Evolutionary conservation across 1,139 yeast species (phyloP).

Genomic region (Trichomonascaceae sp.): DNA sequence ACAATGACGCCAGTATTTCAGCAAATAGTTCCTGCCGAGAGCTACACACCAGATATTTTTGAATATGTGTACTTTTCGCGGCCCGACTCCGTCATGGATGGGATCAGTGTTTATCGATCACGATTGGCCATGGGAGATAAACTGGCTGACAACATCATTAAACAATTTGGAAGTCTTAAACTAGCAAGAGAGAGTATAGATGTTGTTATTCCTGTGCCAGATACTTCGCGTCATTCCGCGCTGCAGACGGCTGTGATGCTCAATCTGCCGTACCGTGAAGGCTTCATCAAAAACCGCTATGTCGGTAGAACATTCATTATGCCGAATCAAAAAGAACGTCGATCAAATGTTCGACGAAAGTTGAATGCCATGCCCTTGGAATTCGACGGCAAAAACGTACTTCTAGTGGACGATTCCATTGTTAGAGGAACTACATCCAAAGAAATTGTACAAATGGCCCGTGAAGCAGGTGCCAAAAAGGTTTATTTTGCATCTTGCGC

Average conservation of each 20-base stretch:
- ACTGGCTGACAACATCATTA: constrained; percentile 65
- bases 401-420: constrained; percentile 92
- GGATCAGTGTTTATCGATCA: constrained; percentile 87
- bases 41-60: constrained; percentile 91
- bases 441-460: constrained; percentile 95
- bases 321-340: constrained; percentile 96
- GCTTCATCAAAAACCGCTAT: constrained; percentile 92
- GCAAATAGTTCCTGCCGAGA: constrained; percentile 74
- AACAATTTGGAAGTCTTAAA: constrained; percentile 44
- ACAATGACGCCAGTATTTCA: constrained; percentile 66
- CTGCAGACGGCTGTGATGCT: constrained; percentile 82
- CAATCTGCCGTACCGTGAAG: constrained; percentile 86
- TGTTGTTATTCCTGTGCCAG: constrained; percentile 97
- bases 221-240: constrained; percentile 92
- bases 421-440: constrained; percentile 96
- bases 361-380: constrained; percentile 95
- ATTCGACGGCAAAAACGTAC: constrained; percentile 77
- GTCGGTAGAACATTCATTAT: constrained; percentile 97
- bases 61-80: constrained; percentile 98
- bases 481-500: constrained; percentile 97
- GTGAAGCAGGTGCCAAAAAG: constrained; percentile 92
- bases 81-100: constrained; percentile 94
- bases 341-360: constrained; percentile 89
- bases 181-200: constrained; percentile 57
- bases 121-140: constrained; percentile 92